Evolutionary conservation across 768 basidiomycete genomes (phyloP).

Genomic region (Xerocomus potaroensis): DNA sequence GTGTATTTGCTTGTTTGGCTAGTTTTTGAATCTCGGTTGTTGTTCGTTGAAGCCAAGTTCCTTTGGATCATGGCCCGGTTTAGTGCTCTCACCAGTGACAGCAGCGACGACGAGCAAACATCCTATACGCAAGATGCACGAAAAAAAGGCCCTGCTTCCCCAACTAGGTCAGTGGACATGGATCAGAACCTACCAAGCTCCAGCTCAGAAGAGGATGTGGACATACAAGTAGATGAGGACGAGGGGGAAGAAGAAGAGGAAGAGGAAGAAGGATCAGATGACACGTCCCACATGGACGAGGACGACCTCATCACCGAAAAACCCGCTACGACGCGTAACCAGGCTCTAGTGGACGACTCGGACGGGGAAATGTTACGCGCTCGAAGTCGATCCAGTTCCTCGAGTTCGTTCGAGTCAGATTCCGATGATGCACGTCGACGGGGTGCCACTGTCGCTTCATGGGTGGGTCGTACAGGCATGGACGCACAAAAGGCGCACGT

Average conservation of each 20-base stretch:
- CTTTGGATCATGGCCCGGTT: constrained; percentile 57
- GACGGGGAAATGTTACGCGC: constrained; percentile 42
- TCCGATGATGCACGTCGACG: constrained; percentile 16
- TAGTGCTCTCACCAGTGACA: constrained; percentile 55
- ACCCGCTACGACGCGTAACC: constrained; percentile 33
- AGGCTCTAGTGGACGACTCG: constrained; percentile 50
- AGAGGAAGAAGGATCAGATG: constrained; percentile 37
- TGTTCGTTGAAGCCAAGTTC: constrained; percentile 15
- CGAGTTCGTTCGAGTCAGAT: constrained; percentile 24
- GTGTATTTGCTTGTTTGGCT: constrained; percentile 29
- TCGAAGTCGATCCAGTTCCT: constrained; percentile 34
- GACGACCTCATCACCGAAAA: constrained; percentile 39
- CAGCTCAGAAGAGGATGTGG: constrained; percentile 26
- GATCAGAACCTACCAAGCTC: constrained; percentile 30
- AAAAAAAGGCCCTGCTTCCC: constrained; percentile 10
- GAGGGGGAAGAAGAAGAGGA: constrained; percentile 33
- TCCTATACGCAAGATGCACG: constrained; percentile 27
- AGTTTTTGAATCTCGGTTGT: constrained; percentile 14
- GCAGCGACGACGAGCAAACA: constrained; percentile 49
- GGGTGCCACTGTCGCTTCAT: constrained; percentile 55
- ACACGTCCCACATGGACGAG: constrained; percentile 47
- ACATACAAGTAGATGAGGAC: constrained; percentile 25
- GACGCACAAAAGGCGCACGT: constrained; percentile 88
- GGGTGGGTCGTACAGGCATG: constrained; percentile 71
- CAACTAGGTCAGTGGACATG: constrained; percentile 26